Evolutionary conservation across 441 rosid species (phyloP), one percentile per base, ranked within the genome.

Genomic region (Bocquillonia castaneifolia): DNA sequence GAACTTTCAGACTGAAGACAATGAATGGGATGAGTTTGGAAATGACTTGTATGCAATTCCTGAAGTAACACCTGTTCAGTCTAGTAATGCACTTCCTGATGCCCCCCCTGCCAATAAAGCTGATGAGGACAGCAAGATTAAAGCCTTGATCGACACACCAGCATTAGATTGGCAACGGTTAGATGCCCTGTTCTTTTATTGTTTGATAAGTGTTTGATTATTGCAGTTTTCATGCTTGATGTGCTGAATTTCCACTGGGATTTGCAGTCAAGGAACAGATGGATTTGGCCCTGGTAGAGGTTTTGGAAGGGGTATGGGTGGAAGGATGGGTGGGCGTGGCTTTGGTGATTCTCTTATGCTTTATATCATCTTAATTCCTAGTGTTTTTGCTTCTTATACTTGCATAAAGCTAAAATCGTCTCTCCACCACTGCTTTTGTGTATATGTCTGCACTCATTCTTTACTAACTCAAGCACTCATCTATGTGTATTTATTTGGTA

Each of bases 161-260:
- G 97, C 97, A 57, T 84, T 95, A 75, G 99, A 92, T 76, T 95
- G 99, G 99, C 97, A 89, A 81, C 87, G 96, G 98, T 92, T 71
- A 85, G 89, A 74, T 66, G 72, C 32, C 9, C 26, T 55, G 45
- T 55, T 69, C 23, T 63, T 25, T 50, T 44, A 56, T 48, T 42
- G 10, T 45, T 10, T 66, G 56, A 32, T 54, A 57, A 45, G 39
- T 50, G 17, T 39, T 31, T 52, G 20, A 3, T 67, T 45, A 18
- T 36, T 34, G 14, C 54, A 44, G 17, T 37, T 44, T n/a, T 36
- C 40, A 15, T 52, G n/a, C 31, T n/a, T 2, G 6, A 8, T 39
- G 1, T 65, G 29, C 53, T 75, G 25, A 40, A 52, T 40, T 61
- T 63, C 45, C 63, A 28, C 60, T 72, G 51, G 64, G 64, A 61